phyloP scores from a whole-genome alignment of 371 early-diverging fungal species.

The Batkoa obscura region DNA sequence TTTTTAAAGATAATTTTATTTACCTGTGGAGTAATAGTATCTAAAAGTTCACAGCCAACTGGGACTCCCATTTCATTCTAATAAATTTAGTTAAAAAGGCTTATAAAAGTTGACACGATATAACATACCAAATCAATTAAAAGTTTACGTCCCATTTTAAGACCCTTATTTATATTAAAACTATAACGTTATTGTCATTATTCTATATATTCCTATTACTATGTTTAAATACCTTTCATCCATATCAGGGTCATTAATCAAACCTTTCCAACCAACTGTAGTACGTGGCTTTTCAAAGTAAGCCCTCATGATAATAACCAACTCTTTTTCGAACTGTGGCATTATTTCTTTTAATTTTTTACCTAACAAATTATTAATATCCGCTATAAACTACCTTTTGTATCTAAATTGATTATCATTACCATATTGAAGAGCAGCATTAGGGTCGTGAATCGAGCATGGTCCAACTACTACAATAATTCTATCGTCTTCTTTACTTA shows the following conservation, averaged over 20 bases:
- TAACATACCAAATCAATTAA: conserved; percentile 31
- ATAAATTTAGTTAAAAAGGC: neutral
- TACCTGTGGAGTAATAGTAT: conserved; percentile 79
- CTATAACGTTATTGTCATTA: conserved; percentile 9
- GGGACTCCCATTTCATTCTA: conserved; percentile 69
- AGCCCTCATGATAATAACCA: conserved; percentile 73
- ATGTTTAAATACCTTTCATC: conserved; percentile 33
- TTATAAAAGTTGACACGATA: neutral
- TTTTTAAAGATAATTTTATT: neutral
- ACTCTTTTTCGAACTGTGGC: conserved; percentile 19
- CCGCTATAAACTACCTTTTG: too few species aligned
- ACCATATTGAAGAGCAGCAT: conserved; percentile 66
- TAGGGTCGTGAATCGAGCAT: conserved; percentile 79
- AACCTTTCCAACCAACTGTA: conserved; percentile 88
- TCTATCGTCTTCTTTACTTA: conserved; percentile 65
- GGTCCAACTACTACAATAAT: conserved; percentile 81
- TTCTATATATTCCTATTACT: neutral
- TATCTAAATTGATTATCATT: too few species aligned
- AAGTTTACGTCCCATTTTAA: conserved; percentile 62
- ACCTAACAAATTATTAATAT: neutral
- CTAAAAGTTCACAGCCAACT: conserved; percentile 73
- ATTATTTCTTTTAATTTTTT: conserved; percentile 1
- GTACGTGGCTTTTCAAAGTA: conserved; percentile 93
- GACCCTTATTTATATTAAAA: conserved; percentile 80
- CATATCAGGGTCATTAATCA: conserved; percentile 78